Evolutionary conservation across 768 basidiomycete species (phyloP).

Genomic region (Coprinopsis sp.): DNA sequence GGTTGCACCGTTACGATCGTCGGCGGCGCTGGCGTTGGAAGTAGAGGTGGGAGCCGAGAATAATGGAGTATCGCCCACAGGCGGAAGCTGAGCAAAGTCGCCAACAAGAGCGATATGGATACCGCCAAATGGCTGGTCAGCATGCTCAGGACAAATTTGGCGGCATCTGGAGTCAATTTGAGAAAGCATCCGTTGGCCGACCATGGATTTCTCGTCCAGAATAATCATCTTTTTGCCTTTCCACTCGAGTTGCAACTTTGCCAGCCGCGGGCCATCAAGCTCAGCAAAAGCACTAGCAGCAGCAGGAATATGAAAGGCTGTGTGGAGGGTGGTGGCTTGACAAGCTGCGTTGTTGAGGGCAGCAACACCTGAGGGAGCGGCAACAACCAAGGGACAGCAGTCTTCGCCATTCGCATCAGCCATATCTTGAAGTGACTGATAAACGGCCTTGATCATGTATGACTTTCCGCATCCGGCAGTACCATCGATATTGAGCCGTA

Average conservation of each 20-base stretch:
- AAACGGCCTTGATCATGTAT: slow-evolving; percentile 22
- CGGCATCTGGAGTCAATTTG: slow-evolving; percentile 14
- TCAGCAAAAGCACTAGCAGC: neutral
- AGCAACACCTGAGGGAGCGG: slow-evolving; percentile 23
- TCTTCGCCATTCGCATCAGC: slow-evolving; percentile 5
- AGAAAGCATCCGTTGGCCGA: slow-evolving; percentile 15
- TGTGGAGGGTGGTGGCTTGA: slow-evolving; percentile 22
- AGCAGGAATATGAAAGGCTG: neutral
- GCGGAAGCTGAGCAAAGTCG: slow-evolving; percentile 26
- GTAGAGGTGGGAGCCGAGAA: slow-evolving; percentile 8
- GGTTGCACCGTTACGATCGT: neutral
- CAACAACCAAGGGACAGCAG: slow-evolving; percentile 17
- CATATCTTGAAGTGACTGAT: slow-evolving; percentile 14
- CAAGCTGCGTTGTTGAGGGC: slow-evolving; percentile 21
- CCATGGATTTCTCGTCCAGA: slow-evolving; percentile 25
- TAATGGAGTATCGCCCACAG: slow-evolving; percentile 20
- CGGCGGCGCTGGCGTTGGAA: neutral
- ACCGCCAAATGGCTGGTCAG: slow-evolving; percentile 14
- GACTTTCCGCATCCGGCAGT: slow-evolving; percentile 27
- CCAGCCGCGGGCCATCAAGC: slow-evolving; percentile 6
- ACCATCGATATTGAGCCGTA: slow-evolving; percentile 21
- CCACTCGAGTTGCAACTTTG: slow-evolving; percentile 15
- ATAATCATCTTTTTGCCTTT: slow-evolving; percentile 16
- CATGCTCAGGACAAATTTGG: slow-evolving; percentile 11
- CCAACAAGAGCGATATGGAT: slow-evolving; percentile 20